Evolutionary conservation across 148 eudicot species (phyloP), one percentile per base, ranked within the genome.

Genomic region (Selenicereus undatus): DNA sequence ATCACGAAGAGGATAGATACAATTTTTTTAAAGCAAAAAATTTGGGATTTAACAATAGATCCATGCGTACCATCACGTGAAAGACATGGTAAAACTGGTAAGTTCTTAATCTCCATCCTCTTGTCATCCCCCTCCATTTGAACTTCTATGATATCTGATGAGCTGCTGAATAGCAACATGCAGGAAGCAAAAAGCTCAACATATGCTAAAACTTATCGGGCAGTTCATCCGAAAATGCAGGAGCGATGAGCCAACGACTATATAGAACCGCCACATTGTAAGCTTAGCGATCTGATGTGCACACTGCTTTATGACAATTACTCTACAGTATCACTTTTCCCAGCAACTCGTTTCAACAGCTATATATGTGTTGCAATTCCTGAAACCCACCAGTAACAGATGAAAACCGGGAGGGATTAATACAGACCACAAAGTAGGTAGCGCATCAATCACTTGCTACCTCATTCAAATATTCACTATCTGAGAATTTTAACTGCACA

Each of bases 301-400:
- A 18, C 17, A 74, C 58, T 60, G 35, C 29, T 60, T 60, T 39
- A 60, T 45, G 45, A 74, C 35, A 39, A 73, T 39, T 10, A 17
- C 65, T 58, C 58, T 24, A 17, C 24, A 9, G 10, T 24, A 80
- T 27, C 43, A 80, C 43, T 48, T 73, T 26, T 42, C 3, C 35
- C 58, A 73, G 71, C 4, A 73, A 26, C 54, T 73, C 12, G 26
- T 73, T 62, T 60, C 29, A 51, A 50, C 52, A 73, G 70, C 82
- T 80, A 69, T 5, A 14, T 16, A 30, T 26, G 76, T 22, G n/a
- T 64, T 11, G 5, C 64, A 12, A 8, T 50, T 50, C 70, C 77
- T 56, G 77, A 73, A 73, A 80, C 54, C 17, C 5, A 39, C 27
- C 24, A 26, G 35, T 51, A 73, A 39, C 27, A 4, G 65, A 39